These are phyloP conservation scores for Plasmodiophora brassicae DNA, from an alignment of 208 protist genomes.

Conservation along the genomic window DNA sequence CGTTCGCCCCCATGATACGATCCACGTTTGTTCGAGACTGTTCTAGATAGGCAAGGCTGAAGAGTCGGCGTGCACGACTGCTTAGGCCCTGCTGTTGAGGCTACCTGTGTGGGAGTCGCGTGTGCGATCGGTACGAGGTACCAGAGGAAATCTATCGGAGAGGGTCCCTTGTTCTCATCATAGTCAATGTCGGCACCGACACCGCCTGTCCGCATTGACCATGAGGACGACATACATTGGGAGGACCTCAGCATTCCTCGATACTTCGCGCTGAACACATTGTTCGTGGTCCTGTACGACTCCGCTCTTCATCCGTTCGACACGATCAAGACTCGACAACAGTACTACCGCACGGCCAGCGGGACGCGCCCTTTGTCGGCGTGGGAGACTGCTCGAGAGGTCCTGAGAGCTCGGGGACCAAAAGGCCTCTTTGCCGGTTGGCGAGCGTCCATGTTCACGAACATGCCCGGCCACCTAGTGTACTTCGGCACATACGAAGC, in stretches of 20 bases:
- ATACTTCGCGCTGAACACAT: background rate
- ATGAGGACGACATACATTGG: slow-evolving; percentile 33
- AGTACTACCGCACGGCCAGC: background rate
- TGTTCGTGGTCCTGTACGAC: background rate
- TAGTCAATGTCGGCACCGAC: background rate
- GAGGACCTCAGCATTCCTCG: background rate
- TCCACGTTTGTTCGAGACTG: no score
- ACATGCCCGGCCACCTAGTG: background rate
- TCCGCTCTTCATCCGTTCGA: background rate
- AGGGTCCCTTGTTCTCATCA: background rate
- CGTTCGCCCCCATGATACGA: no score
- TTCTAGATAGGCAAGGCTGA: no score
- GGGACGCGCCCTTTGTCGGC: background rate
- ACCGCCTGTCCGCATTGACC: background rate
- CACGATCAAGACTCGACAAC: background rate
- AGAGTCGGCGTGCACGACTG: no score
- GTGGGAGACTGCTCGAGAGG: background rate
- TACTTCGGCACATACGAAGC: slow-evolving; percentile 17
- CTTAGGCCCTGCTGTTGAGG: no score
- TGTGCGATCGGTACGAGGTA: no score
- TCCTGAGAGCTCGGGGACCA: background rate
- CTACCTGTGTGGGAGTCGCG: no score
- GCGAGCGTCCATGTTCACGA: background rate
- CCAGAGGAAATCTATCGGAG: no score
- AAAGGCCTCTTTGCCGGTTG: background rate